Base-by-base conservation (phyloP, 805 yeast genomes). In the Kuraishia piskuri region DNA sequence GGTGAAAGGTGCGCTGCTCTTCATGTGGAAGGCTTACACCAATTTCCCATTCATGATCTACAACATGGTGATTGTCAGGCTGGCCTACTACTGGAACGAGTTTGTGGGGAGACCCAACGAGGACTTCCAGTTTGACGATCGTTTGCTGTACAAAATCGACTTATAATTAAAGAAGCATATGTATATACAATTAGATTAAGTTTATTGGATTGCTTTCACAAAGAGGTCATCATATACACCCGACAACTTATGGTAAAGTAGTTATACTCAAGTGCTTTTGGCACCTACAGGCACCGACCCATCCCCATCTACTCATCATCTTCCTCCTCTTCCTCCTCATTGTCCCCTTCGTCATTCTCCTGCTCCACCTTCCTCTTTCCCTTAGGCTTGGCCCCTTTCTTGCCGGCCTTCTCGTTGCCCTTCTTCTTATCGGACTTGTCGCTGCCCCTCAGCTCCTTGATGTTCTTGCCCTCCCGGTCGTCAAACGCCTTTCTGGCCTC, bases 401-500 rank as follows among this genome's bases (percentile, higher is more conserved):
- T 46, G 36, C 23, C 46, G 52, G 55, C 36, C 52, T 3, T 44
- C 24, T n/a, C n/a, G n/a, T n/a, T n/a, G n/a, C 48, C 48, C 49
- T 53, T 55, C 19, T 50, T 48, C 44, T 46, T 47, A 22, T 51
- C 49, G 1, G 22, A 22, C 21, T 54, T 56, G 31, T 58, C 60
- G n/a, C 59, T 54, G 37, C 48, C 53, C n/a, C 54, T 55, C 63
- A 17, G 56, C 46, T 63, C 64, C 57, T 66, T 70, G 37, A 67
- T 54, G 36, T 63, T 61, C 50, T 73, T 70, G 21, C 73, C 82
- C 57, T 84, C 90, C 3, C 79, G 72, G 55, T 78, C 83, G 58
- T 84, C 87, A 59, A 85, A 84, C 61, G 81, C 78, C 64, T 80
- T 83, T 58, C 85, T 77, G 0, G 90, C 90, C 53, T 78, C 85